Conservation (phyloP, 352 stramenopile genomes). For the Globisporangium mamillatum region DNA sequence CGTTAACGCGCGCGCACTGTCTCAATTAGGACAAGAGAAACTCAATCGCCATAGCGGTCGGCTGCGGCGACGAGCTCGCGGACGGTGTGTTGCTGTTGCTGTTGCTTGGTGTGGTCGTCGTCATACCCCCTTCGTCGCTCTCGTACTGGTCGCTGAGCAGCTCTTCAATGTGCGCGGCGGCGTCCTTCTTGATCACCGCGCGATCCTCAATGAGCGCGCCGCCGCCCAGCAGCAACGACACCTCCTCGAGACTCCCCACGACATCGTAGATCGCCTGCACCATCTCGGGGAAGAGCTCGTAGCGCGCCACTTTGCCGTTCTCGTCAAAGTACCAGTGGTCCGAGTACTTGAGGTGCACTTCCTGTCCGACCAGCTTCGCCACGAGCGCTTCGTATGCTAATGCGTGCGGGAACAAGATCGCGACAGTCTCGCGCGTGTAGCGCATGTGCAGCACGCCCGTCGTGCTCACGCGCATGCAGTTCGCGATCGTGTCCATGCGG, state of each 20-base stretch:
- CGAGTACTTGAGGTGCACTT: slow-evolving; percentile 29
- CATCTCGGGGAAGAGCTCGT: slow-evolving; percentile 26
- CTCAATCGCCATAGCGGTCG: slow-evolving; percentile 12
- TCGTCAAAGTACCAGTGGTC: slow-evolving; percentile 33
- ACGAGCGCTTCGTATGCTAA: slow-evolving; percentile 26
- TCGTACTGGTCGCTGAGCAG: not conserved
- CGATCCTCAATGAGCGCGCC: slow-evolving; percentile 13
- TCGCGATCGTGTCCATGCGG: slow-evolving; percentile 12
- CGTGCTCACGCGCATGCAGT: slow-evolving; percentile 18
- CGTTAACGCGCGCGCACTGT: not conserved
- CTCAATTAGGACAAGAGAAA: slow-evolving; percentile 16
- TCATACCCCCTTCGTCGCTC: not conserved
- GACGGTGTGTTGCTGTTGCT: not conserved
- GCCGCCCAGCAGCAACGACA: slow-evolving; percentile 22
- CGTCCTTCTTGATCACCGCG: slow-evolving; percentile 1
- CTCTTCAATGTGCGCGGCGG: not conserved
- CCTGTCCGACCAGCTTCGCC: slow-evolving; percentile 26
- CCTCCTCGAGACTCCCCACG: slow-evolving; percentile 25
- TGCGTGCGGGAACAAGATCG: slow-evolving; percentile 36
- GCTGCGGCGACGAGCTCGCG: not conserved
- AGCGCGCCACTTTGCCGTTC: slow-evolving; percentile 14
- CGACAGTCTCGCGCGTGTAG: slow-evolving; percentile 32
- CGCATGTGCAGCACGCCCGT: slow-evolving; percentile 29
- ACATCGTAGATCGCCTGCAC: slow-evolving; percentile 29
- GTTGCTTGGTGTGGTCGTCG: not conserved